phyloP scores from a whole-genome alignment of 768 basidiomycete genomes.

The Phlegmacium glaucopus region DNA sequence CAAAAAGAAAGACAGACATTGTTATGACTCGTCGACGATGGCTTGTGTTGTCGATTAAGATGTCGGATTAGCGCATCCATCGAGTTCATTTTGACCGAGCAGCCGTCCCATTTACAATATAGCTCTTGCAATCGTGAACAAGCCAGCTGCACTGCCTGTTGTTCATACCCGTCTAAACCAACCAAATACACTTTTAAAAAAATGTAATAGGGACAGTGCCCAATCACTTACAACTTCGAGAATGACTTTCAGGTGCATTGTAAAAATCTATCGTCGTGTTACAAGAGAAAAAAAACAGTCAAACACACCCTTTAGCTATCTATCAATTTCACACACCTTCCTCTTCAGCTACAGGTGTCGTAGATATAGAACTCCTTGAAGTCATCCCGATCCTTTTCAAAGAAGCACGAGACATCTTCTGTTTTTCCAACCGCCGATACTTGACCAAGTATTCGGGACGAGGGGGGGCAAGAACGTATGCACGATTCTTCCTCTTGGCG shows the following conservation, averaged over 20 bases:
- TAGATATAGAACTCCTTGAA: conserved; percentile 1
- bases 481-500: conserved; percentile 3
- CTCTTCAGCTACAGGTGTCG: conserved; percentile 10
- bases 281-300: conserved; percentile 3
- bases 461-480: conserved; percentile 31
- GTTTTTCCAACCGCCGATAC: conserved; percentile 7
- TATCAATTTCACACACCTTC: conserved; percentile 21
- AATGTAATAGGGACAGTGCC: neutral
- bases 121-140: conserved; percentile 43
- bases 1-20: conserved; percentile 12
- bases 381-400: too few species aligned
- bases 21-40: conserved; percentile 8
- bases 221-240: conserved; percentile 16
- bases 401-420: conserved; percentile 4
- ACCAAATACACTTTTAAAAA: conserved; percentile 8
- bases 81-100: conserved; percentile 54
- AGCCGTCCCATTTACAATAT: conserved; percentile 59
- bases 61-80: conserved; percentile 47
- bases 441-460: conserved; percentile 24
- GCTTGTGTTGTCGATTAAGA: conserved; percentile 37
- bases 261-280: conserved; percentile 8
- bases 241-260: conserved; percentile 12
- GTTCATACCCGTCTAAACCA: conserved; percentile 40
- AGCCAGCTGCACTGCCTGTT: conserved; percentile 42
- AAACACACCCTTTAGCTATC: conserved; percentile 4